Evolutionary conservation across 2,329 filamentous ascomycete genomes (phyloP), one percentile per base, ranked within the genome.

Genomic region (Cladosporium colombiae): DNA sequence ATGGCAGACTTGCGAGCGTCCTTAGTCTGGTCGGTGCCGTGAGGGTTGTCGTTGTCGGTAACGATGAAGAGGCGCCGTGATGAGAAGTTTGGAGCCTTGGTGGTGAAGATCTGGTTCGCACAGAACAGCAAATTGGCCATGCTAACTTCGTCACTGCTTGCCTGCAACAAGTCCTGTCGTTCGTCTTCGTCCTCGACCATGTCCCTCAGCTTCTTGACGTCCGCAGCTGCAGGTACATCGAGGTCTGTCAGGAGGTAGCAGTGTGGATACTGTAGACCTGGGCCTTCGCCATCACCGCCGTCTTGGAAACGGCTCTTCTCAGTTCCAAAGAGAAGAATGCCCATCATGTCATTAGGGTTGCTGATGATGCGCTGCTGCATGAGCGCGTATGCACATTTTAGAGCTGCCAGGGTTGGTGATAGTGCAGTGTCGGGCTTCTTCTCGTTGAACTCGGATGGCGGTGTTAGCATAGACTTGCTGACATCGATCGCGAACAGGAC

Each of bases 321-420:
- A 0, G 95, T 99, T 10, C 93, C 93, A 75, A 96, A 99, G 0
- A 99, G 83, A 44, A 99, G 78, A 29, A 99, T 90, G 1, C 94
- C 93, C 86, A 99, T 97, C 91, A 97, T 96, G 68, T 99, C 95
- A 74, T 90, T 93, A 1, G 95, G 95, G 68, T 93, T 94, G 3
- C 94, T 94, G 72, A 99, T 98, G 78, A 99, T 98, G 72, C 95
- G 92, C 80, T 98, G 94, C 80, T 98, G 92, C 92, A 99, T 97
- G 62, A 99, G 83, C 74, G 92, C 88, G 74, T 96, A 96, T 66
- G 94, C 95, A 73, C 92, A 97, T 83, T 97, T 97, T 59, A 99
- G 80, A 4, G 95, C 93, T 18, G 94, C 93, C 62, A 89, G 85
- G 0, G 92, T 84, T 4, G 94, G 88, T 53, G 91, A 93, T 1